These are phyloP conservation scores for Annulohypoxylon moriforme DNA, from an alignment of 495 filamentous ascomycete species.

Conservation along the genomic window DNA sequence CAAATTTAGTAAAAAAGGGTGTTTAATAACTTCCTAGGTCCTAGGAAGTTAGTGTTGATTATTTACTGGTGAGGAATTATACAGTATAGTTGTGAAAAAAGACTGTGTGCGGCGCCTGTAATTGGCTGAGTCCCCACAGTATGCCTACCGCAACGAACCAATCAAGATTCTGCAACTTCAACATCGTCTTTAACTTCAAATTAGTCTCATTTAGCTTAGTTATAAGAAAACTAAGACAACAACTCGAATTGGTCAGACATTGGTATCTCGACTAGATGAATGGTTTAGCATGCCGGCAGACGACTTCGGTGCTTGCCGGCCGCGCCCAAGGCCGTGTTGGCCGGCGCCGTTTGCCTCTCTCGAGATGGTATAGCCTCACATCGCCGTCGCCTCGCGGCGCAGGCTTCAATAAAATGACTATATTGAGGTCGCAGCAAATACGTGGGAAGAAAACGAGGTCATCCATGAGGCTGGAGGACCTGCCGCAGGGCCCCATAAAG, in stretches of 20 bases:
- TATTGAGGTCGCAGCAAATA: conserved; percentile 10
- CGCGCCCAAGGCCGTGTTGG: conserved; percentile 19
- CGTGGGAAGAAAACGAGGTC: conserved; percentile 58
- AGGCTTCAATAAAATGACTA: neutral
- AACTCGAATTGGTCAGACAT: neutral
- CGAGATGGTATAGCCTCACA: conserved; percentile 9
- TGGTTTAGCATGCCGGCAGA: conserved; percentile 44
- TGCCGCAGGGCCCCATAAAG: conserved; percentile 69
- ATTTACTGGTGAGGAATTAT: neutral
- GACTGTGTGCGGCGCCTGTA: conserved; percentile 1
- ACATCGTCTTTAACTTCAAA: neutral
- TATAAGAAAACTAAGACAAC: neutral
- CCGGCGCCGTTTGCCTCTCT: conserved; percentile 10
- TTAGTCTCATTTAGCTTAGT: neutral
- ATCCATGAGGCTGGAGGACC: conserved; percentile 69
- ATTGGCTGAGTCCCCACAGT: conserved; percentile 26
- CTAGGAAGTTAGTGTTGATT: conserved; percentile 1
- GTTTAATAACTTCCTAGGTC: neutral
- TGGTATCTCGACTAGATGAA: conserved; percentile 40
- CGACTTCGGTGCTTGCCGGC: conserved; percentile 35
- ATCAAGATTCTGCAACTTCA: conserved; percentile 10
- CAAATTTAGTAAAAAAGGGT: neutral
- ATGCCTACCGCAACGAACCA: conserved; percentile 5
- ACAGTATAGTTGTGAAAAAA: neutral
- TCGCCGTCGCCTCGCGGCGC: neutral